Base-by-base conservation (phyloP, 768 basidiomycete species). In the Termitomyces sp. region DNA sequence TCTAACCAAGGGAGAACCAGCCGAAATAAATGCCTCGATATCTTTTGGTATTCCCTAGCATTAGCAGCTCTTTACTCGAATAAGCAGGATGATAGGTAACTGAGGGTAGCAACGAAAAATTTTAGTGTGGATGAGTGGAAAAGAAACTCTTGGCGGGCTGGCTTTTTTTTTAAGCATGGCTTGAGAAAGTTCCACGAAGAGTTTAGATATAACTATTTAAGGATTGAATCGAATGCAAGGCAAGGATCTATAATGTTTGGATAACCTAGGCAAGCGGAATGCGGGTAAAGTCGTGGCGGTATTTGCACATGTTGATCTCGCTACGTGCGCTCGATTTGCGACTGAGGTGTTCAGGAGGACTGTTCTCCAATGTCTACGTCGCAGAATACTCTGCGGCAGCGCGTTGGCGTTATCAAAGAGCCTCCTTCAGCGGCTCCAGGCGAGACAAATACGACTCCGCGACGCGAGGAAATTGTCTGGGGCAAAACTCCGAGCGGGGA, bases 401-500 rank as follows among this genome's bases (percentile, higher is more conserved):
- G 74, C 45, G 69, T 59, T 49, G 55, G 48, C 2, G 50, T 56
- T 10, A 47, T 45, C 12, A 61, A 61, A 15, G 56, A 56, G 37
- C 34, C 49, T 26, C 17, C 54, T 45, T 30, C 48, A 5, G 51
- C 19, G 22, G 19, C 43, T 53, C 46, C 49, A 17, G 52, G 43
- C 19, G 60, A 54, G 43, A 48, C 58, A 28, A 28, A 58, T 9
- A 41, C 57, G 11, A 38, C 41, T 26, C 54, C 52, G 45, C 58
- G 59, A 59, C 60, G 63, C 49, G 77, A 77, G 30, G 88, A 91
- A 56, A 76, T 90, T 24, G 90, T 93, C 1, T 93, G 90, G 88
- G 93, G 93, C 10, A 90, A 93, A 70, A 93, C 91, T 0, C 89
- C 89, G 15, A 66, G 76, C 37, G 90, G 89, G 41, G 82, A 88